These are phyloP conservation scores for Purshia tridentata DNA, from an alignment of 306 rosid species.

Conservation along the genomic window DNA sequence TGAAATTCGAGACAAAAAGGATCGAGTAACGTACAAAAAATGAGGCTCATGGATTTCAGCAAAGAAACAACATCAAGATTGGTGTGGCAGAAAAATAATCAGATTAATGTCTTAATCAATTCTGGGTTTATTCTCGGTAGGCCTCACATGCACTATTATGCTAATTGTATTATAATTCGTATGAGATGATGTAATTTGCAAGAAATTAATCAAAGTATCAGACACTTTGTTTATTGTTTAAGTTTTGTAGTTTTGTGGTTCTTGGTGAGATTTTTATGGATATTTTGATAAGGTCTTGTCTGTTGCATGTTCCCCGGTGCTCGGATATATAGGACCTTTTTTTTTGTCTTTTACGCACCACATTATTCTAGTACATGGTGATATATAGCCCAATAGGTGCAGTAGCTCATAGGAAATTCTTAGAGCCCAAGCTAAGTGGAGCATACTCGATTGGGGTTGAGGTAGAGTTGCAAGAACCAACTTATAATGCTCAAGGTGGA, in stretches of 20 bases:
- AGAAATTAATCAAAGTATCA: conserved; percentile 12
- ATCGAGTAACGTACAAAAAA: not conserved
- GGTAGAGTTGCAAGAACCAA: no score
- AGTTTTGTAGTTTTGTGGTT: conserved; percentile 31
- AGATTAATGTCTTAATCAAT: not conserved
- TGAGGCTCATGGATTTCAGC: conserved; percentile 10
- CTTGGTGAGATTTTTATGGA: conserved; percentile 34
- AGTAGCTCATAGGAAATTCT: no score
- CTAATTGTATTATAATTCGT: conserved; percentile 8
- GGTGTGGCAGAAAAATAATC: conserved; percentile 3
- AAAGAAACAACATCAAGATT: not conserved
- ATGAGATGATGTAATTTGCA: conserved; percentile 1
- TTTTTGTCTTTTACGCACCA: not conserved
- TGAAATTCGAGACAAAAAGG: conserved; percentile 22
- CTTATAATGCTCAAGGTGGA: no score
- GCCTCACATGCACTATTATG: conserved; percentile 24
- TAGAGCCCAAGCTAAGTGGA: no score
- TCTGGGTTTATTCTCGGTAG: conserved; percentile 20
- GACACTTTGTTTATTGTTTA: conserved; percentile 31
- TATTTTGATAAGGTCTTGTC: conserved; percentile 37
- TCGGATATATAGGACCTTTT: not conserved
- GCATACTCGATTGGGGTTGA: no score
- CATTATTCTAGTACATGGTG: not conserved
- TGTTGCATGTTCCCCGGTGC: conserved; percentile 40
- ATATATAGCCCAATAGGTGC: not conserved